phyloP scores from a whole-genome alignment of 768 basidiomycete species.

The Trametes sanguinea region DNA sequence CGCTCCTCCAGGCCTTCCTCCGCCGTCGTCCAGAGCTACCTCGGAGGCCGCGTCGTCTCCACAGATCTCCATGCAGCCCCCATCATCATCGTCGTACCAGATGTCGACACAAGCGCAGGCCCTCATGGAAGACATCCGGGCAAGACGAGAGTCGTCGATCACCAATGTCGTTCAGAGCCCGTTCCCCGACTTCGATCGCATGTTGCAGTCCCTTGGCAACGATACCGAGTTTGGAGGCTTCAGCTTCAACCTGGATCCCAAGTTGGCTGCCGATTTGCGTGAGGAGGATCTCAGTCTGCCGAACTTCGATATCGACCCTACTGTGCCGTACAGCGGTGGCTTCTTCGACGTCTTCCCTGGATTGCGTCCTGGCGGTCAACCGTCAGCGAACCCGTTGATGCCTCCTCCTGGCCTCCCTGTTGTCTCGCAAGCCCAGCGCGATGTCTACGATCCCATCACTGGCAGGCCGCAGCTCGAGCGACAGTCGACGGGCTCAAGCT shows the following conservation, averaged over 20 bases:
- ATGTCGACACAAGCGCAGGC: conserved; percentile 86
- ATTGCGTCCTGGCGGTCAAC: conserved; percentile 38
- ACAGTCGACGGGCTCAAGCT: conserved; percentile 51
- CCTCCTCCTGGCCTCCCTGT: conserved; percentile 58
- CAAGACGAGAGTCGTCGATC: conserved; percentile 62
- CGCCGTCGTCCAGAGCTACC: conserved; percentile 47
- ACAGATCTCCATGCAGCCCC: conserved; percentile 46
- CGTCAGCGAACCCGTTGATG: conserved; percentile 38
- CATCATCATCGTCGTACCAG: conserved; percentile 71
- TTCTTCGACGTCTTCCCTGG: conserved; percentile 74
- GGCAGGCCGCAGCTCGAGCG: conserved; percentile 46
- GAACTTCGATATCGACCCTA: conserved; percentile 52
- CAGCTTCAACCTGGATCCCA: conserved; percentile 86
- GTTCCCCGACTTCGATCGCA: conserved; percentile 90
- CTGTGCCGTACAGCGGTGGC: conserved; percentile 60
- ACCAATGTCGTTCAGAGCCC: conserved; percentile 51
- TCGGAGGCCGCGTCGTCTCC: conserved; percentile 49
- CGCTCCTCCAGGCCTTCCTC: conserved; percentile 51
- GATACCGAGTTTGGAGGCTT: conserved; percentile 69
- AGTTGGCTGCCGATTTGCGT: conserved; percentile 53
- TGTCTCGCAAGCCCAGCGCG: conserved; percentile 47
- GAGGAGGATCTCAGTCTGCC: conserved; percentile 42
- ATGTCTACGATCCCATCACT: conserved; percentile 57
- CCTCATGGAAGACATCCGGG: conserved; percentile 80
- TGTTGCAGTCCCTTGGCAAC: conserved; percentile 67